phyloP scores from a whole-genome alignment of 768 basidiomycete species.

The Trametes gibbosa region DNA sequence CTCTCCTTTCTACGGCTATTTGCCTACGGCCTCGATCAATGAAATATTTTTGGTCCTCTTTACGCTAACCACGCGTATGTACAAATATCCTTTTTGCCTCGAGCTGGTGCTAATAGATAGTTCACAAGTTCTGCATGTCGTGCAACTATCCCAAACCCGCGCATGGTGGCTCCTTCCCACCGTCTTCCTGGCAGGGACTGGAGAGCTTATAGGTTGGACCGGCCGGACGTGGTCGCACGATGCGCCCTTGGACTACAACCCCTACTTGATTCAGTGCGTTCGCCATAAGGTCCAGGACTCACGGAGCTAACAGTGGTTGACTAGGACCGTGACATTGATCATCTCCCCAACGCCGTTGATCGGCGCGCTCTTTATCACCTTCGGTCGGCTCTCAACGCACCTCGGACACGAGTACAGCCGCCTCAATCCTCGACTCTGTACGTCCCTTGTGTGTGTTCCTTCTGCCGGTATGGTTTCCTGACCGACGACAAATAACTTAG shows the following conservation, averaged over 20 bases:
- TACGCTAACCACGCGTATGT: background rate
- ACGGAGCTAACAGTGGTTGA: background rate
- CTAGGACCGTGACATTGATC: conserved; percentile 19
- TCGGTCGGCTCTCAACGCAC: background rate
- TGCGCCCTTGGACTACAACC: conserved; percentile 23
- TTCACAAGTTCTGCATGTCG: conserved; percentile 25
- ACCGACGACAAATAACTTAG: background rate
- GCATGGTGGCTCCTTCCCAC: conserved; percentile 37
- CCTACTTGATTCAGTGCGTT: conserved; percentile 42
- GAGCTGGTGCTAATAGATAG: too few species aligned
- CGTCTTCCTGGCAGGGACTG: conserved; percentile 29
- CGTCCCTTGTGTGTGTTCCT: background rate
- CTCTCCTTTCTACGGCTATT: background rate
- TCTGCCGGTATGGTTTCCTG: background rate
- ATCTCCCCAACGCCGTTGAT: conserved; percentile 1
- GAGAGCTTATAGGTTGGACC: conserved; percentile 39
- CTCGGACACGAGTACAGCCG: conserved; percentile 2
- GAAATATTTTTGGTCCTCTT: background rate
- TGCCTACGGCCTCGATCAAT: background rate
- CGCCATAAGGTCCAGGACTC: background rate
- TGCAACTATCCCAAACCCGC: conserved; percentile 29
- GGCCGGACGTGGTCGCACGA: conserved; percentile 34
- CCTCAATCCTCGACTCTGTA: conserved; percentile 2
- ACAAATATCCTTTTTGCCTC: too few species aligned
- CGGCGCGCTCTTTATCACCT: conserved; percentile 3